A percentile compares a stretch with the other conserved stretches of the same genome.
phyloP scores from a whole-genome alignment of 2,329 filamentous ascomycete species.

The Scedosporium boydii region DNA sequence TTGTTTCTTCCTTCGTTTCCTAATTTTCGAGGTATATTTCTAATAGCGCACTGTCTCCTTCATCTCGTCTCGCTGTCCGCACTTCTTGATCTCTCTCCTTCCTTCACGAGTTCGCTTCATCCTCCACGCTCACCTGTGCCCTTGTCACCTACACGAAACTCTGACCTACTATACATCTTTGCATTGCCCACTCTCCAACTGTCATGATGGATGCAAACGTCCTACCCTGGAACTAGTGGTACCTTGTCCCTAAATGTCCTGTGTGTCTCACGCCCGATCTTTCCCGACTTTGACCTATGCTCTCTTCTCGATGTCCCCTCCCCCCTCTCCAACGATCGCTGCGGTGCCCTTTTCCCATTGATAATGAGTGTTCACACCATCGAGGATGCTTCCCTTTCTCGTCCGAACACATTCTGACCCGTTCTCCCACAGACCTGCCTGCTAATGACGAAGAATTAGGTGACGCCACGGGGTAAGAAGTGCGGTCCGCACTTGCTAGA shows the following conservation, averaged over 20 bases:
- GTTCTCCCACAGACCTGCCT: too few relatives aligned
- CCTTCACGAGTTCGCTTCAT: neutral
- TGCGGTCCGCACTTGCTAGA: too few relatives aligned
- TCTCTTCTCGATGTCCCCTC: too few relatives aligned
- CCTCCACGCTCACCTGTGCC: neutral
- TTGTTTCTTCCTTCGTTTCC: neutral
- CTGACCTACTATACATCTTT: neutral
- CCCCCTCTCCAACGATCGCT: too few relatives aligned
- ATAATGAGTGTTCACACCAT: too few relatives aligned
- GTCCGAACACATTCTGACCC: too few relatives aligned
- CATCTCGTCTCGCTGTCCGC: neutral
- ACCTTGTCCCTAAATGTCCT: neutral
- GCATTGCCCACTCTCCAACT: neutral
- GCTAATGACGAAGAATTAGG: too few relatives aligned
- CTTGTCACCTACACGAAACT: neutral
- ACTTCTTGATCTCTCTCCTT: neutral
- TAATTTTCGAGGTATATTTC: conserved; percentile 1
- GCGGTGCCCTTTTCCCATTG: too few relatives aligned
- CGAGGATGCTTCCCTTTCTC: too few relatives aligned
- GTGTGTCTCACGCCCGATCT: too few relatives aligned
- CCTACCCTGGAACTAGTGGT: neutral
- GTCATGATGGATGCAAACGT: neutral
- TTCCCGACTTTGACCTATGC: too few relatives aligned
- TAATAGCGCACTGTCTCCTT: conserved; percentile 1
- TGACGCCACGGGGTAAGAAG: too few relatives aligned